Base-by-base conservation (phyloP, 2,329 filamentous ascomycete genomes). In the Metarhizium robertsii region DNA sequence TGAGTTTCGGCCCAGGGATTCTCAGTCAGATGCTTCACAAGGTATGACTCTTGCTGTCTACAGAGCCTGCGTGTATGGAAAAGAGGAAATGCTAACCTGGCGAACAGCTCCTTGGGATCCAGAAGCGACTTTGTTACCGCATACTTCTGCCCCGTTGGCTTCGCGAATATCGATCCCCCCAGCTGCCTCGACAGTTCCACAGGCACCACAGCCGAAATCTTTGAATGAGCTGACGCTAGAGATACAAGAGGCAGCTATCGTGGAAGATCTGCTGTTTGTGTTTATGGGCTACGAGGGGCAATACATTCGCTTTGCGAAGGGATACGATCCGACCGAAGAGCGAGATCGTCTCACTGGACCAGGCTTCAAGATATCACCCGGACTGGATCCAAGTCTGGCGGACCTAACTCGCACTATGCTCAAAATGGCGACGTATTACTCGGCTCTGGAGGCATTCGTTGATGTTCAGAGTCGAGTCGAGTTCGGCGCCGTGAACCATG, bases 231-330 rank as follows among this genome's bases (percentile, higher is more conserved):
- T 97, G 57, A 84, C 85, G 0, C 74, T 95, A 32, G 87, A 95
- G 61, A 81, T 82, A 2, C 94, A 99, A 69, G 94, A 99, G 72
- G 83, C 85, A 29, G 88, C 84, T 8, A 87, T 99, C 50, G 77
- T 97, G 47, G 92, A 96, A 62, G 94, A 99, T 64, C 73, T 99
- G 16, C 73, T 97, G 40, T 96, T 92, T 67, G 91, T 95, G 5
- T 95, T 97, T 64, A 96, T 99, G 92, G 94, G 94, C 29, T 96
- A 91, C 60, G 94, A 99, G 71, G 94, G 94, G n/a, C 91, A 96
- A 69, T 97, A 97, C 67, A 88, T 99, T 59, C 88, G 90, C 55
- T 97, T 90, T 67, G 81, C 81, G 57, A 87, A 90, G 61, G 81
- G 82, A 8, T 97, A 95, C 68, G 86, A 96, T 62, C 90, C 92